A percentile compares a stretch with the other conserved stretches of the same genome.
These are phyloP conservation scores for Colletotrichum sp. DNA, from an alignment of 2,329 filamentous ascomycete species.

Conservation along the genomic window DNA sequence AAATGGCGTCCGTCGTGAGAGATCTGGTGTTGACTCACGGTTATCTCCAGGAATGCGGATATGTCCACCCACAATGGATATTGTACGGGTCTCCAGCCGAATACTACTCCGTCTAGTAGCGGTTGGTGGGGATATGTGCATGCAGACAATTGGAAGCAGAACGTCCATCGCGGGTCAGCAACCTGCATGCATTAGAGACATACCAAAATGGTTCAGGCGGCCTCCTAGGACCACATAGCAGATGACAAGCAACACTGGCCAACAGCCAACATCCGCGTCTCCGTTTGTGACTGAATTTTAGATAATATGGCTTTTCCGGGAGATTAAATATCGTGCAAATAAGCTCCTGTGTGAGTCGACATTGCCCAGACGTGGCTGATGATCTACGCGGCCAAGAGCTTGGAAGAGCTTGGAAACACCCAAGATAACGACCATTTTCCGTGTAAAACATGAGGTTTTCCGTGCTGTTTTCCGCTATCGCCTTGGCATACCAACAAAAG, in stretches of 20 bases:
- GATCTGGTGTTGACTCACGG: neutral
- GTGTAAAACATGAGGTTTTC: neutral
- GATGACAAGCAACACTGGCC: neutral
- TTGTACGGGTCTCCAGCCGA: neutral
- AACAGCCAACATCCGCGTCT: neutral
- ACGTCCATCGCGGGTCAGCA: neutral
- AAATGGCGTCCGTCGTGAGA: neutral
- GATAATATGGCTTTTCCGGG: neutral
- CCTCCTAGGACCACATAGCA: neutral
- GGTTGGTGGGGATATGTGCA: neutral
- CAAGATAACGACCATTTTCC: neutral
- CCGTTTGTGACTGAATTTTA: neutral
- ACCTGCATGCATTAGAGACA: neutral
- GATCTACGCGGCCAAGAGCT: neutral
- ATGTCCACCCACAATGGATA: neutral
- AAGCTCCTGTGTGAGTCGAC: neutral
- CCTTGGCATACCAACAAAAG: conserved; percentile 2
- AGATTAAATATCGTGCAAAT: neutral
- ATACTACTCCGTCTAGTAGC: neutral
- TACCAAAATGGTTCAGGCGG: neutral
- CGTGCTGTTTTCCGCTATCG: conserved; percentile 1
- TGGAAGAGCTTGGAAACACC: neutral
- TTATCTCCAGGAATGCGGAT: neutral
- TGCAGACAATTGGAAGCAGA: neutral
- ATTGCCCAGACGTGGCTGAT: neutral